A percentile compares a stretch with the other conserved stretches of the same genome.
These are phyloP conservation scores for Rutstroemia sp. DNA, from an alignment of 2,329 filamentous ascomycete species.

Conservation along the genomic window DNA sequence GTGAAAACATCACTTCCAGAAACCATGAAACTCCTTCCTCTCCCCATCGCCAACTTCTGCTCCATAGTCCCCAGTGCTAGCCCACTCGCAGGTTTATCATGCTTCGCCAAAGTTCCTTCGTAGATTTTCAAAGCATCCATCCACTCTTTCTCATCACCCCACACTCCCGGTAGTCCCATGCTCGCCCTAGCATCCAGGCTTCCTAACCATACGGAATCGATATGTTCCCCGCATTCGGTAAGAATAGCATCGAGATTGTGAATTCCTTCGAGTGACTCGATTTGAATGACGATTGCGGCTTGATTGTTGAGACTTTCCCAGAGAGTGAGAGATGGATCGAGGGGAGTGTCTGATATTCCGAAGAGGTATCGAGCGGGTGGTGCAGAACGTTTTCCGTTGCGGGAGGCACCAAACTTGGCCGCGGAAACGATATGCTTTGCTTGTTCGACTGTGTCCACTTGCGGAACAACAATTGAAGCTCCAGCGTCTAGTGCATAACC, in stretches of 20 bases:
- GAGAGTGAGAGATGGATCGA: slow-evolving; percentile 30
- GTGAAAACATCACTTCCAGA: slow-evolving; percentile 12
- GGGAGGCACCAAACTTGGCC: slow-evolving; percentile 36
- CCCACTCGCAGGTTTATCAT: slow-evolving; percentile 35
- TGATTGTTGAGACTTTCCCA: slow-evolving; percentile 38
- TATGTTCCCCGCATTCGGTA: slow-evolving; percentile 35
- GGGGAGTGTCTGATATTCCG: slow-evolving; percentile 32
- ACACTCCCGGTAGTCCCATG: slow-evolving; percentile 34
- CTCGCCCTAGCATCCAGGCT: slow-evolving; percentile 36
- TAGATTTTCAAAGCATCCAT: slow-evolving; percentile 33
- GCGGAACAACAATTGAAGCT: slow-evolving; percentile 40
- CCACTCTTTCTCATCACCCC: slow-evolving; percentile 36
- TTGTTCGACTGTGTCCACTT: slow-evolving; percentile 41
- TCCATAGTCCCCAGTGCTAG: slow-evolving; percentile 21
- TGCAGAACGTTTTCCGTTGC: slow-evolving; percentile 37
- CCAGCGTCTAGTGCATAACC: slow-evolving; percentile 41
- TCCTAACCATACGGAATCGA: slow-evolving; percentile 42
- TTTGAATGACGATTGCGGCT: slow-evolving; percentile 42
- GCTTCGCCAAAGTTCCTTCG: slow-evolving; percentile 35
- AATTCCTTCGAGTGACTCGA: slow-evolving; percentile 37
- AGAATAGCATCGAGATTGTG: slow-evolving; percentile 43
- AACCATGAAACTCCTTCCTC: slow-evolving; percentile 21
- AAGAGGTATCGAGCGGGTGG: slow-evolving; percentile 37
- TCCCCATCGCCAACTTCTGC: slow-evolving; percentile 11
- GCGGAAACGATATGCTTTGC: slow-evolving; percentile 36